Conservation (phyloP, 176 grass and related monocot genomes). For the Avena sativa region DNA sequence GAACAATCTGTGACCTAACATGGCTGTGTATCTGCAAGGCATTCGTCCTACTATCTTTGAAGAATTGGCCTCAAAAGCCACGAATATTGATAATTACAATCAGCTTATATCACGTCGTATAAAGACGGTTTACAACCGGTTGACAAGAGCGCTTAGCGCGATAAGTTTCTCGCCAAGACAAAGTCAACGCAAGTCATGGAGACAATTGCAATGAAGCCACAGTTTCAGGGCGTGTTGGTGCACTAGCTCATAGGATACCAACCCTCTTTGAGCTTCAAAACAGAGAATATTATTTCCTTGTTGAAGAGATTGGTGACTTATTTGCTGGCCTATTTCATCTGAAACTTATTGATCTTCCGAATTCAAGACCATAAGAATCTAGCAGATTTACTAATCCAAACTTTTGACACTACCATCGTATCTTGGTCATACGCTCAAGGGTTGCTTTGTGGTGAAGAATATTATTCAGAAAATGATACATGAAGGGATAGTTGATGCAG, state of each 20-base stretch:
- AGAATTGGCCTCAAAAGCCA: background rate
- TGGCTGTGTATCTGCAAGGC: background rate
- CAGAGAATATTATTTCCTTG: background rate
- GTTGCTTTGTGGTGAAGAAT: background rate
- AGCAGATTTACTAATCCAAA: background rate
- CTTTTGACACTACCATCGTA: background rate
- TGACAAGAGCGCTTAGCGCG: background rate
- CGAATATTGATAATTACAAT: background rate
- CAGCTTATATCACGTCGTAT: background rate
- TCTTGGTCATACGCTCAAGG: background rate
- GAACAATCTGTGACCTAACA: background rate
- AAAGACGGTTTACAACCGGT: background rate
- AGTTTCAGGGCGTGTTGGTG: accelerated
- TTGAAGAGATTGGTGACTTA: background rate
- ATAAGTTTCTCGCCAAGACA: background rate
- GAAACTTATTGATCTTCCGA: background rate
- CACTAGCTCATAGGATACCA: background rate
- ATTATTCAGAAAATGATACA: too few species aligned
- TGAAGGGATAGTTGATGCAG: background rate
- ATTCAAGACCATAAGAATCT: background rate
- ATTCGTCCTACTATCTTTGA: too few species aligned
- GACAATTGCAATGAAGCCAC: accelerated
- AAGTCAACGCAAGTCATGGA: background rate
- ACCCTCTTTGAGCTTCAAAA: background rate
- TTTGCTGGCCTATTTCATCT: background rate